A percentile compares a stretch with the other conserved stretches of the same genome.
Evolutionary conservation across 2,329 filamentous ascomycete genomes (phyloP).

Genomic region (Arthroderma sp.): DNA sequence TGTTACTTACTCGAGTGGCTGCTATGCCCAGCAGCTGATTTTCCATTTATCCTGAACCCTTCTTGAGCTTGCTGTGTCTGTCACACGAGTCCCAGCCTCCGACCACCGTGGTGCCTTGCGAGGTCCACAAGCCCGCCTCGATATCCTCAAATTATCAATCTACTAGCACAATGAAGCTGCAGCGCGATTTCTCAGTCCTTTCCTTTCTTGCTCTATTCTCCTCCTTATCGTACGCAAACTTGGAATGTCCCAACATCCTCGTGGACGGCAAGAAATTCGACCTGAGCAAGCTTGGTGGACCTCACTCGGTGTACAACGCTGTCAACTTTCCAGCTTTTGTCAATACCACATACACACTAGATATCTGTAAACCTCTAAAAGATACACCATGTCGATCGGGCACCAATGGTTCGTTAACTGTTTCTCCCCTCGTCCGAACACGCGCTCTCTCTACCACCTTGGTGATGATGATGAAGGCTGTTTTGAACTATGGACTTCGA

Average conservation of each 20-base stretch:
- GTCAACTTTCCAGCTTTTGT: slow-evolving; percentile 24
- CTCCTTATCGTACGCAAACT: slow-evolving; percentile 8
- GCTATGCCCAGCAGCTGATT: too few species aligned
- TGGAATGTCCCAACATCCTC: slow-evolving; percentile 17
- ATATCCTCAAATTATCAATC: neutral
- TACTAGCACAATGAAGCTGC: slow-evolving; percentile 4
- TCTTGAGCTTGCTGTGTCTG: too few species aligned
- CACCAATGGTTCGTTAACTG: slow-evolving; percentile 6
- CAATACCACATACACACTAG: slow-evolving; percentile 72
- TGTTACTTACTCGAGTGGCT: too few species aligned
- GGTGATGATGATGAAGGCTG: too few species aligned
- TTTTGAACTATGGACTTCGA: neutral
- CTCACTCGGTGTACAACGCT: slow-evolving; percentile 12
- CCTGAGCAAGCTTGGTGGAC: slow-evolving; percentile 16
- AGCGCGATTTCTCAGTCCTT: slow-evolving; percentile 7
- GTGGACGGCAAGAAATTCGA: slow-evolving; percentile 18
- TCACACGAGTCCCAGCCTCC: neutral
- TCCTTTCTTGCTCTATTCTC: slow-evolving; percentile 11
- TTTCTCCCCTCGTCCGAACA: neutral
- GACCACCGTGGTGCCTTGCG: neutral
- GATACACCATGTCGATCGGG: slow-evolving; percentile 22
- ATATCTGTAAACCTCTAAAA: slow-evolving; percentile 58
- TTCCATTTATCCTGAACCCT: too few species aligned
- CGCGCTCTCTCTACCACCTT: too few species aligned
- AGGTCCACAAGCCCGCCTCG: neutral